Evolutionary conservation across 2,329 filamentous ascomycete genomes (phyloP).

Genomic region (Colletotrichum scovillei): DNA sequence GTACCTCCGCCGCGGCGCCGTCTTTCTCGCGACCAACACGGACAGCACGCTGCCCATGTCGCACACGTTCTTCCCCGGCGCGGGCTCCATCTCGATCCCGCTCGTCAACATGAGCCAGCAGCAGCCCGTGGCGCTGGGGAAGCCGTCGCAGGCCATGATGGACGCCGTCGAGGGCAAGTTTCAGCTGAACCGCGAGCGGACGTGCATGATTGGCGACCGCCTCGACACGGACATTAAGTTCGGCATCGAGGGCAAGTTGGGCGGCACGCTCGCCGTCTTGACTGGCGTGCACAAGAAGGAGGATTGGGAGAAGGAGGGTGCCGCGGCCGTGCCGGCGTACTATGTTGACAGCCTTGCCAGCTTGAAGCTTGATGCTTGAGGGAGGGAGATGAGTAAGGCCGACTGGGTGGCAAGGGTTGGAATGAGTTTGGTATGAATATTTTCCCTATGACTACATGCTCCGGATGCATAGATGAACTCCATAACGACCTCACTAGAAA

Average conservation of each 20-base stretch:
- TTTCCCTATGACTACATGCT: constrained; percentile 9
- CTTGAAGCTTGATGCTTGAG: constrained; percentile 61
- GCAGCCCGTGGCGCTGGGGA: constrained; percentile 84
- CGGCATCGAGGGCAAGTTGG: constrained; percentile 88
- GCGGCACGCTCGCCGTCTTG: constrained; percentile 90
- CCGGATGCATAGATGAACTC: constrained; percentile 13
- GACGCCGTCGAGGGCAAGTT: constrained; percentile 98
- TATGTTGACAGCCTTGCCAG: constrained; percentile 90
- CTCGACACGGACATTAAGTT: constrained; percentile 97
- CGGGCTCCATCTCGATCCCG: constrained; percentile 84
- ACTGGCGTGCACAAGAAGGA: constrained; percentile 90
- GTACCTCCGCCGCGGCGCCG: constrained; percentile 84
- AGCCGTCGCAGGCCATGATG: constrained; percentile 99
- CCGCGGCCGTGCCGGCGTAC: constrained; percentile 78
- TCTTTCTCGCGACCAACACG: constrained; percentile 92
- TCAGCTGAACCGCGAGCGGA: constrained; percentile 81
- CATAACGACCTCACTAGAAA: constrained; percentile 10
- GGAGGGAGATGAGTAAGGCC: constrained; percentile 27
- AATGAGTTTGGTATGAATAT: background rate
- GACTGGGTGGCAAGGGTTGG: background rate
- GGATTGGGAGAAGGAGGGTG: constrained; percentile 79
- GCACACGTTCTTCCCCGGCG: constrained; percentile 88
- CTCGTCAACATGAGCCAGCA: constrained; percentile 77
- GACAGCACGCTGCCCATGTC: constrained; percentile 90
- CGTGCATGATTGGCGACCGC: constrained; percentile 96